Evolutionary conservation across 768 basidiomycete species (phyloP).

Genomic region (Sarcodon aspratus): DNA sequence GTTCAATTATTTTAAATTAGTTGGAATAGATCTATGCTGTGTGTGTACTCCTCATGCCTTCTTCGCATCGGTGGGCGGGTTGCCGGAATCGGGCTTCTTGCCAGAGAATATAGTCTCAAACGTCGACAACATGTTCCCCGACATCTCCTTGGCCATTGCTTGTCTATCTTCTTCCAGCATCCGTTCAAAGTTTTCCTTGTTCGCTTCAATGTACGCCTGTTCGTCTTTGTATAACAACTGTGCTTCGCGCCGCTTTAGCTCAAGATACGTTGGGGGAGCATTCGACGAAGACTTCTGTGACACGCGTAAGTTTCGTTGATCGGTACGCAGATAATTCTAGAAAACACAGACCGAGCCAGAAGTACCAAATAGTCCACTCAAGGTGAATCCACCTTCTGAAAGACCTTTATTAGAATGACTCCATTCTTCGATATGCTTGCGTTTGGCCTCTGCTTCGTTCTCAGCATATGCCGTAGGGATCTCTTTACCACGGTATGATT

Average conservation of each 20-base stretch:
- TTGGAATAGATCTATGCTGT: too few species aligned
- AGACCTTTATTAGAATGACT: slow-evolving; percentile 29
- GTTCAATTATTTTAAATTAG: too few species aligned
- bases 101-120: slow-evolving; percentile 8
- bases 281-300: slow-evolving; percentile 17
- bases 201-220: slow-evolving; percentile 36
- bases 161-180: slow-evolving; percentile 41
- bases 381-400: slow-evolving; percentile 27
- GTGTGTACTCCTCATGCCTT: too few species aligned
- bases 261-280: slow-evolving; percentile 38
- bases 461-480: slow-evolving; percentile 84
- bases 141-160: slow-evolving; percentile 35
- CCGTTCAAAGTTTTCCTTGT: slow-evolving; percentile 39
- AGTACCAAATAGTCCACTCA: slow-evolving; percentile 32
- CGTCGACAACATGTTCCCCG: slow-evolving; percentile 26
- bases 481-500: slow-evolving; percentile 80
- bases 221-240: slow-evolving; percentile 42
- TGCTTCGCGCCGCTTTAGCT: slow-evolving; percentile 38
- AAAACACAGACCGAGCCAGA: slow-evolving; percentile 16
- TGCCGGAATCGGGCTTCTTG: slow-evolving; percentile 1
- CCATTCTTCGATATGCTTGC: slow-evolving; percentile 75
- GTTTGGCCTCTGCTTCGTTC: slow-evolving; percentile 77
- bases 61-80: too few species aligned
- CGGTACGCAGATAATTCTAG: not conserved
- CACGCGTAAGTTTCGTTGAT: not conserved